Evolutionary conservation across 768 basidiomycete genomes (phyloP).

Genomic region (Leccinum subgranulosum): DNA sequence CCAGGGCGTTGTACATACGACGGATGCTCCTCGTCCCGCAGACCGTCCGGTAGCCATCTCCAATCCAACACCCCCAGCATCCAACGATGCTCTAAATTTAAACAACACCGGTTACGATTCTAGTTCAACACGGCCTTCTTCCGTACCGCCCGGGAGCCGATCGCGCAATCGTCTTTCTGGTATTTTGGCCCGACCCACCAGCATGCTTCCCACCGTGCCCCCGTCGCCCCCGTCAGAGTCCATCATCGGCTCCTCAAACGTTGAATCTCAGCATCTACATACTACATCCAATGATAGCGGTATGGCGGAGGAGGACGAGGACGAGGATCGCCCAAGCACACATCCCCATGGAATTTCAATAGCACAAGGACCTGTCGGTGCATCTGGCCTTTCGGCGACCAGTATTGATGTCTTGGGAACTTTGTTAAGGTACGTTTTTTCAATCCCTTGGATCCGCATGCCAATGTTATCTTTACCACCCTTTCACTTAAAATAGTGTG

Average conservation of each 20-base stretch:
- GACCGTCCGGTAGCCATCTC: constrained; percentile 19
- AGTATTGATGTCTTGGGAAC: constrained; percentile 84
- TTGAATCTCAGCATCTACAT: constrained; percentile 5
- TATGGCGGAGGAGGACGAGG: constrained; percentile 11
- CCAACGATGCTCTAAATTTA: constrained; percentile 6
- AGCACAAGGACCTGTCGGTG: constrained; percentile 24
- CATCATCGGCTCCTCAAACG: background rate
- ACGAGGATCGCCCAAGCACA: constrained; percentile 13
- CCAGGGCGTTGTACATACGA: constrained; percentile 79
- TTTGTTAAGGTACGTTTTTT: constrained; percentile 60
- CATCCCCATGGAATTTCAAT: constrained; percentile 24
- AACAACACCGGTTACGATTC: constrained; percentile 5
- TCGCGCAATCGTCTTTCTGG: constrained; percentile 35
- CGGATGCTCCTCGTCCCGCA: constrained; percentile 50
- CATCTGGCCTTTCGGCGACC: constrained; percentile 55
- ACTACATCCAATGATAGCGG: background rate
- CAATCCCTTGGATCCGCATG: background rate
- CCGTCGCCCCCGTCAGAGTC: constrained; percentile 8
- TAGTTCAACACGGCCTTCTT: constrained; percentile 15
- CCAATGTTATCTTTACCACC: background rate
- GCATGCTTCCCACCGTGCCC: constrained; percentile 27
- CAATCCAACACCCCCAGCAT: constrained; percentile 5
- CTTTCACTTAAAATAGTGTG: constrained; percentile 46
- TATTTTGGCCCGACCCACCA: constrained; percentile 38
- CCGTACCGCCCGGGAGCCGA: constrained; percentile 28